Base-by-base conservation (phyloP, 352 stramenopile genomes). In the Phytophthora crassamura region DNA sequence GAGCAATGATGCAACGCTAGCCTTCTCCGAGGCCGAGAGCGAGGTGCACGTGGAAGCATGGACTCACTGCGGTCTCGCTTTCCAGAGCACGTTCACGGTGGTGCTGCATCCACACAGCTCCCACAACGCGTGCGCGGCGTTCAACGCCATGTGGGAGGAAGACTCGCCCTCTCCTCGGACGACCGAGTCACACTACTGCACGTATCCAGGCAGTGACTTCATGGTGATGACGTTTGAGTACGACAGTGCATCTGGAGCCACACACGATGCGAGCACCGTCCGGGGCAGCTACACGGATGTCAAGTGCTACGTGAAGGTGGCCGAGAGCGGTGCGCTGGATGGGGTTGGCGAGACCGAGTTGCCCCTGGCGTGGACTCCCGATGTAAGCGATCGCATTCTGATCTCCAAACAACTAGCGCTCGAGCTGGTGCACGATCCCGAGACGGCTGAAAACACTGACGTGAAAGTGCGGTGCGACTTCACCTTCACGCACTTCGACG, bases 21-120 rank as follows among this genome's bases (percentile, higher is more conserved):
- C 32, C 14, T 87, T 86, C 33, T 54, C 38, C 2, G 30, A 53
- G 2, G 25, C 70, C 4, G 49, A 77, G 35, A 77, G 64, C 7
- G 63, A 66, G 18, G 68, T 89, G 51, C 75, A 52, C 18, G 20
- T 90, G 25, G 76, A 90, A 39, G 78, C 78, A 7, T 90, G 81
- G 78, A 82, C 81, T 8, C 62, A 81, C 11, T 90, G 81, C 20
- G 78, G 81, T 16, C 28, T 64, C 5, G 66, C 77, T 0, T 59
- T 48, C 22, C 30, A 48, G 2, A 52, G 64, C 15, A 54, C 16
- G 4, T 90, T 82, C 32, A 62, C 53, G 3, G 43, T 84, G 4
- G 36, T 72, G 32, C 51, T 88, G 33, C 79, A 88, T 41, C 48
- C 59, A 16, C 65, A 77, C 53, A 83, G 68, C 48, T 41, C 38